Conservation (phyloP, 495 filamentous ascomycete species). For the Cercophora samala region DNA sequence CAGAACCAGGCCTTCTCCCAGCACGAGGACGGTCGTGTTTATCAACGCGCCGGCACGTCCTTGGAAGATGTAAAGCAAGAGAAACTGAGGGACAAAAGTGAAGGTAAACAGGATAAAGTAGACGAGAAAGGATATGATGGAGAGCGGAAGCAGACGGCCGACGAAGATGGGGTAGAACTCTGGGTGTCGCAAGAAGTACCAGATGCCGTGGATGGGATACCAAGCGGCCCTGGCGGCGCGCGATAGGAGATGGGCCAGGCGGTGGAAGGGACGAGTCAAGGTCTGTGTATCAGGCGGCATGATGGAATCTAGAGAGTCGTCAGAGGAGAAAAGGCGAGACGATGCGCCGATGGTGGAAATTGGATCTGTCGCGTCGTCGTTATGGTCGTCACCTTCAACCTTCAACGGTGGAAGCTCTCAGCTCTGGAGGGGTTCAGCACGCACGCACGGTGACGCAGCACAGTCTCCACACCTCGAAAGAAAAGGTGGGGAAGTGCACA, state of each 20-base stretch:
- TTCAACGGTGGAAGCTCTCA: no score
- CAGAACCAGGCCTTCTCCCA: conserved; percentile 77
- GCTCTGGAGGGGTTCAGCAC: no score
- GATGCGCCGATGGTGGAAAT: background rate
- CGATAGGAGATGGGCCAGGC: background rate
- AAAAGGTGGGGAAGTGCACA: no score
- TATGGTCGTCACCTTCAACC: no score
- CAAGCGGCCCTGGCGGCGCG: conserved; percentile 27
- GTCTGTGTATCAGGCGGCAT: background rate
- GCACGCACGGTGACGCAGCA: no score
- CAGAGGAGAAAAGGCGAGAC: background rate
- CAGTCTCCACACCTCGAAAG: no score
- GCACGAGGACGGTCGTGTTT: conserved; percentile 70
- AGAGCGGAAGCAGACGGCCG: conserved; percentile 64
- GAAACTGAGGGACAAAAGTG: conserved; percentile 82
- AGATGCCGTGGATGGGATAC: conserved; percentile 59
- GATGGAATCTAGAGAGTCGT: background rate
- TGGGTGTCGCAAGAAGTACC: conserved; percentile 69
- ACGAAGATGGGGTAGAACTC: conserved; percentile 65
- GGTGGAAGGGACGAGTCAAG: background rate
- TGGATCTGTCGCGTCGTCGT: no score
- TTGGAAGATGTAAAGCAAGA: conserved; percentile 76
- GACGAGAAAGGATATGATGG: conserved; percentile 68
- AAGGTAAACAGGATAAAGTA: conserved; percentile 77
- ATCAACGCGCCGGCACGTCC: conserved; percentile 71